These are phyloP conservation scores for Bondarzewia mesenterica DNA, from an alignment of 1,284 basidiomycete species.

Conservation along the genomic window DNA sequence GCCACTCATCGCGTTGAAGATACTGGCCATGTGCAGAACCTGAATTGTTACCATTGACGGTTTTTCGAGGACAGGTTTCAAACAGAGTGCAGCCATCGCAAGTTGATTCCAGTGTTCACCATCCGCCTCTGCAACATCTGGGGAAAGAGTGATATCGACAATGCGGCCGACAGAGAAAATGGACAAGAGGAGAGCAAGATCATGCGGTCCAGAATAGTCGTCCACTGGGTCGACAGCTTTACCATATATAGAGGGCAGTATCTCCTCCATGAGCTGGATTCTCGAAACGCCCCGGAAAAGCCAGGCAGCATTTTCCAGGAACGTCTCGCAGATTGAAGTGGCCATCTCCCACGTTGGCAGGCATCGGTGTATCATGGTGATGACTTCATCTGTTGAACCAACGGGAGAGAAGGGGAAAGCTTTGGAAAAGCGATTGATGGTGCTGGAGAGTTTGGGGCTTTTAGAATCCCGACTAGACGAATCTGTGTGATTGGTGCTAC, in stretches of 20 bases:
- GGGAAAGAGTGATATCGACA: slow-evolving; percentile 13
- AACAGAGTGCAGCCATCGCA: slow-evolving; percentile 24
- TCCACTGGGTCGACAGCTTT: slow-evolving; percentile 6
- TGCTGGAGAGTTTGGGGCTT: slow-evolving; percentile 27
- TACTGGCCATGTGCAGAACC: slow-evolving; percentile 19
- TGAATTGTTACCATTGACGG: slow-evolving; percentile 27
- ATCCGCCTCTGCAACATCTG: slow-evolving; percentile 13
- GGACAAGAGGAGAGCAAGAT: slow-evolving; percentile 15
- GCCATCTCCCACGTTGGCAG: slow-evolving; percentile 45
- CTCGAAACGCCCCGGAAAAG: slow-evolving; percentile 43
- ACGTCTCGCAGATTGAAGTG: slow-evolving; percentile 36
- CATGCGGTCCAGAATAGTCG: slow-evolving; percentile 9
- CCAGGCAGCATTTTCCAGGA: slow-evolving; percentile 53
- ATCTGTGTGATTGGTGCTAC: slow-evolving; percentile 18
- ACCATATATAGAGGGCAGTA: slow-evolving; percentile 30
- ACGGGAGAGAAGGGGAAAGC: slow-evolving; percentile 60
- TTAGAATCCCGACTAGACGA: slow-evolving; percentile 24
- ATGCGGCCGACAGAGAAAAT: slow-evolving; percentile 16
- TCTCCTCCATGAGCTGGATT: slow-evolving; percentile 45
- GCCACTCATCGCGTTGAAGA: slow-evolving; percentile 18
- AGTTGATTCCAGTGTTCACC: slow-evolving; percentile 21
- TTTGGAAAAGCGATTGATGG: slow-evolving; percentile 46
- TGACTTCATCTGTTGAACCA: slow-evolving; percentile 36
- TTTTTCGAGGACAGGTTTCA: slow-evolving; percentile 27
- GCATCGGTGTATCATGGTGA: slow-evolving; percentile 35